Evolutionary conservation across 345 rosid species (phyloP), one percentile per base, ranked within the genome.

Genomic region (Citropsis articulata): DNA sequence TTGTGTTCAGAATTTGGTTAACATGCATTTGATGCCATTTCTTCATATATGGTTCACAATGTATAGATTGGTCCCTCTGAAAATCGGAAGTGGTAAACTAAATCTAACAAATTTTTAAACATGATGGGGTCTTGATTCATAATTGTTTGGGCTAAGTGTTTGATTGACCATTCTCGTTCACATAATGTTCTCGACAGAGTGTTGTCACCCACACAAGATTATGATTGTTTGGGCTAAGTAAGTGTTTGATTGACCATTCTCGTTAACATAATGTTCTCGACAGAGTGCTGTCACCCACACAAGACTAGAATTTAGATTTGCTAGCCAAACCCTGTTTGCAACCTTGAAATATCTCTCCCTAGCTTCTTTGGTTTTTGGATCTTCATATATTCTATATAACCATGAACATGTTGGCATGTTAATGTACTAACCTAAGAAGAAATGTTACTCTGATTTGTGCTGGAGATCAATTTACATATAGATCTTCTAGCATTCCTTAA

Each of bases 231-330:
- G 8, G 67, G 66, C 19, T 42, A 73, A 60, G 66, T 42, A 73
- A 60, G 66, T 57, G 55, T 60, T 56, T 25, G 42, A 56, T 72
- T 72, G 5, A 33, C 48, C 75, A 55, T 72, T 72, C 22, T 72
- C 2, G 24, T 55, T 71, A 6, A 31, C 45, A 56, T 13, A 33
- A 21, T 21, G 45, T 56, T 53, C 18, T 56, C 36, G 45, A 21
- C 24, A 31, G 4, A 65, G 21, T 14, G 19, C 2, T 22, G 7
- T 48, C 25, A 21, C 24, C 21, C 25, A 1, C 62, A 12, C 70
- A 12, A 35, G 30, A n/a, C 48, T 31, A 35, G 48, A 71, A 57
- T 36, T 38, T 38, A 31, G 67, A 56, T 59, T 19, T 21, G 25
- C 25, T 36, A 33, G 56, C 33, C 50, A 59, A 14, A 18, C 55